phyloP scores from a whole-genome alignment of 441 rosid species.

The Rhodomyrtus psidioides region DNA sequence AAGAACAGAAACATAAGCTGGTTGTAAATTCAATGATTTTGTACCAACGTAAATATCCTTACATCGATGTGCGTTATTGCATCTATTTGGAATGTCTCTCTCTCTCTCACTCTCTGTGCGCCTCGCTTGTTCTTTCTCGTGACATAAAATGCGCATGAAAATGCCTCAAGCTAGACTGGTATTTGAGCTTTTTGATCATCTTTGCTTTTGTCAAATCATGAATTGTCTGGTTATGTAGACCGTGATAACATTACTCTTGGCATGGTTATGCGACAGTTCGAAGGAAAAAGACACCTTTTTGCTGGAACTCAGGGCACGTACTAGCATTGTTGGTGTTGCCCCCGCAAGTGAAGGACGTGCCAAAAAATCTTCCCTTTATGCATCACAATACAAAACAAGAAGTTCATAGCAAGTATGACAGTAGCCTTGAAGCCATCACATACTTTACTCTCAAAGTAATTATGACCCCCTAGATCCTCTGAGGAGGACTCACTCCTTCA shows the following conservation, averaged over 20 bases:
- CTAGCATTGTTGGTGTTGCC: not conserved
- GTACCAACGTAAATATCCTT: not conserved
- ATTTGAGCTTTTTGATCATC: not conserved
- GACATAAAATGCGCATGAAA: not conserved
- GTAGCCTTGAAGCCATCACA: not conserved
- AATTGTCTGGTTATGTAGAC: not conserved
- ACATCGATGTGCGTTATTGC: not conserved
- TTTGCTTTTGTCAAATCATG: not conserved
- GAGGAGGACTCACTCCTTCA: not conserved
- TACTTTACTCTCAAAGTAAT: not conserved
- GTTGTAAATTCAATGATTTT: not conserved
- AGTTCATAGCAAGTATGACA: not conserved
- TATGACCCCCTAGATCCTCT: not conserved
- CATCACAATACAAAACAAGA: not conserved
- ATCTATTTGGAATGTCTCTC: not conserved
- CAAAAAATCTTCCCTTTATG: not conserved
- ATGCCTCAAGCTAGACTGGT: not conserved
- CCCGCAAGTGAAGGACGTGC: not conserved
- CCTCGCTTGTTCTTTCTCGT: not conserved
- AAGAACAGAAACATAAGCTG: not conserved
- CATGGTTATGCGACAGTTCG: not conserved
- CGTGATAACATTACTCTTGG: not conserved
- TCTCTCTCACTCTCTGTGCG: not conserved
- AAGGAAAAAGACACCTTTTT: not conserved
- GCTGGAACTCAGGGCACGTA: not conserved